Conservation (phyloP, 768 basidiomycete species). For the Agaricus blazei region DNA sequence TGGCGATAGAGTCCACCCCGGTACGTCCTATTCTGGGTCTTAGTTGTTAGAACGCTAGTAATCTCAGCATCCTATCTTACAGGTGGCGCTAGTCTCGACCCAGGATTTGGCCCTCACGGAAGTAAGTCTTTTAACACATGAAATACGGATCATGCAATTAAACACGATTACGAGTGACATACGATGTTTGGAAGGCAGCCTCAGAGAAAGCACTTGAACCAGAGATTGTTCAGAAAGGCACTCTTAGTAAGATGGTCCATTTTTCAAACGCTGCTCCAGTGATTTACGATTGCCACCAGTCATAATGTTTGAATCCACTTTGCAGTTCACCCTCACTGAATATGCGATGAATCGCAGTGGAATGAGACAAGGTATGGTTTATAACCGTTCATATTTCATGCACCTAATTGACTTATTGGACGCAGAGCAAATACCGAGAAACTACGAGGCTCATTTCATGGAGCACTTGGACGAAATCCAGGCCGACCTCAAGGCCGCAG, state of each 20-base stretch:
- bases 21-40: constrained; percentile 17
- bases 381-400: neutral
- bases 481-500: constrained; percentile 36
- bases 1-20: constrained; percentile 57
- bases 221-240: constrained; percentile 45
- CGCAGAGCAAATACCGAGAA: constrained; percentile 53
- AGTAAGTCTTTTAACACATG: constrained; percentile 26
- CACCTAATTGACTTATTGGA: neutral
- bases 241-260: constrained; percentile 35
- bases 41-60: neutral
- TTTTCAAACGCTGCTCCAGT: neutral
- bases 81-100: constrained; percentile 55
- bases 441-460: constrained; percentile 52
- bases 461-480: constrained; percentile 55
- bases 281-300: constrained; percentile 18
- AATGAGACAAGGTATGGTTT: constrained; percentile 48
- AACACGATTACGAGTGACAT: constrained; percentile 36
- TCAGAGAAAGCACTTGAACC: constrained; percentile 47
- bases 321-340: constrained; percentile 61
- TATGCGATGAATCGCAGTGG: constrained; percentile 56
- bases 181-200: constrained; percentile 57
- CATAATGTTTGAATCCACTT: constrained; percentile 62
- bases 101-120: constrained; percentile 61
- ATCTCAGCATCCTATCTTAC: neutral
- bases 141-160: neutral